These are phyloP conservation scores for Trichoderma aggressivum DNA, from an alignment of 2,329 filamentous ascomycete genomes.

Conservation along the genomic window DNA sequence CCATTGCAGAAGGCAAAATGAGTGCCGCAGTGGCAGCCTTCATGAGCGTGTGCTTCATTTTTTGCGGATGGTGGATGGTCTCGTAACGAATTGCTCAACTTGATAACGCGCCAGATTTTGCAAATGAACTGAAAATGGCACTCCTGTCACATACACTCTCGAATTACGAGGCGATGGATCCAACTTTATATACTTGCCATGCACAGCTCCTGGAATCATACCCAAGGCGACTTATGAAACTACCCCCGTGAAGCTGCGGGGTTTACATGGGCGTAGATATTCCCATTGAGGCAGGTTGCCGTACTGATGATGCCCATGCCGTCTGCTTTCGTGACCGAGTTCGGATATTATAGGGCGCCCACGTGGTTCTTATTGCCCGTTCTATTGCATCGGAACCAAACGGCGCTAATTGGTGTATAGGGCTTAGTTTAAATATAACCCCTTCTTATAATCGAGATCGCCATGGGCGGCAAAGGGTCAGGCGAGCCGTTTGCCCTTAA, in stretches of 20 bases:
- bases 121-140: background rate
- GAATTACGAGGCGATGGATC: background rate
- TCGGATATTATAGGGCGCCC: background rate
- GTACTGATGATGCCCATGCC: background rate
- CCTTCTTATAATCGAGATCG: background rate
- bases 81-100: background rate
- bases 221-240: too few relatives aligned
- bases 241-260: background rate
- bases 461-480: background rate
- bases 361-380: background rate
- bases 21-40: background rate
- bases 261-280: background rate
- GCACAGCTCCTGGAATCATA: too few relatives aligned
- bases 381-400: background rate
- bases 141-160: background rate
- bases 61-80: too few relatives aligned
- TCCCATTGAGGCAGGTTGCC: background rate
- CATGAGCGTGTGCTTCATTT: background rate
- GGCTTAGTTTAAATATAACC: background rate
- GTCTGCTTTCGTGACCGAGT: constrained; percentile 1
- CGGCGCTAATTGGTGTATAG: background rate
- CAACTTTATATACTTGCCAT: background rate
- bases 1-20: background rate
- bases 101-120: background rate
- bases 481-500: background rate